Conservation (phyloP, 1,284 basidiomycete genomes). For the Thelephora terrestris region DNA sequence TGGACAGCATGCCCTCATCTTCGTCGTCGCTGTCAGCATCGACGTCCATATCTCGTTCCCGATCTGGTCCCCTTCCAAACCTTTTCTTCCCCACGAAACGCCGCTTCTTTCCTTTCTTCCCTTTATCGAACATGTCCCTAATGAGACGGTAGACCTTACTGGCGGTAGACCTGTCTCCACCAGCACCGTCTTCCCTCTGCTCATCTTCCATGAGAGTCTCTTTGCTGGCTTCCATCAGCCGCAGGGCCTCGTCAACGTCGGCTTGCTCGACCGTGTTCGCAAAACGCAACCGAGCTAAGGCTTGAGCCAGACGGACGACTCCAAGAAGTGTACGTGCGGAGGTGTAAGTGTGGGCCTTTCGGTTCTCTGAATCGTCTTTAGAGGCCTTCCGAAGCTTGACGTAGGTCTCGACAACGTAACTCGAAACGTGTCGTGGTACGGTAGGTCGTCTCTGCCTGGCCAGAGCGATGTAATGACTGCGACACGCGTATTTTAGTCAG, state of each 20-base stretch:
- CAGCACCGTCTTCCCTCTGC: slow-evolving; percentile 47
- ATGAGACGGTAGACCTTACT: slow-evolving; percentile 86
- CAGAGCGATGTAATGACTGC: slow-evolving; percentile 89
- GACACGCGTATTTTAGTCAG: background rate
- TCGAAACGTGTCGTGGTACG: slow-evolving; percentile 81
- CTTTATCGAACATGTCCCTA: slow-evolving; percentile 65
- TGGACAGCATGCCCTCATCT: slow-evolving; percentile 58
- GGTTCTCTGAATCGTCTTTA: slow-evolving; percentile 84
- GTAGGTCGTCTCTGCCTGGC: slow-evolving; percentile 86
- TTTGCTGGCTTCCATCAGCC: slow-evolving; percentile 95
- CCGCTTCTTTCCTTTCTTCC: slow-evolving; percentile 25
- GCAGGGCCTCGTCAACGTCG: slow-evolving; percentile 95
- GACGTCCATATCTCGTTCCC: slow-evolving; percentile 50
- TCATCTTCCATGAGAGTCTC: slow-evolving; percentile 78
- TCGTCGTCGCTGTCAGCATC: slow-evolving; percentile 42
- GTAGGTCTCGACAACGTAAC: slow-evolving; percentile 92
- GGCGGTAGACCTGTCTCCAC: slow-evolving; percentile 67
- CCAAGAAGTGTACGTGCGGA: slow-evolving; percentile 96
- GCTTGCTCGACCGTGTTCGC: slow-evolving; percentile 69
- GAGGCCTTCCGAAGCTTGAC: slow-evolving; percentile 89
- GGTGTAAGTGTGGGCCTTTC: slow-evolving; percentile 88
- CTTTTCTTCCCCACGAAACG: slow-evolving; percentile 19
- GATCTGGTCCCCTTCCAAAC: slow-evolving; percentile 56
- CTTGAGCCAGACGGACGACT: slow-evolving; percentile 90
- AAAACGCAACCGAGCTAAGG: slow-evolving; percentile 86